Conservation (phyloP, 352 stramenopile genomes). For the Phytophthora lateralis region DNA sequence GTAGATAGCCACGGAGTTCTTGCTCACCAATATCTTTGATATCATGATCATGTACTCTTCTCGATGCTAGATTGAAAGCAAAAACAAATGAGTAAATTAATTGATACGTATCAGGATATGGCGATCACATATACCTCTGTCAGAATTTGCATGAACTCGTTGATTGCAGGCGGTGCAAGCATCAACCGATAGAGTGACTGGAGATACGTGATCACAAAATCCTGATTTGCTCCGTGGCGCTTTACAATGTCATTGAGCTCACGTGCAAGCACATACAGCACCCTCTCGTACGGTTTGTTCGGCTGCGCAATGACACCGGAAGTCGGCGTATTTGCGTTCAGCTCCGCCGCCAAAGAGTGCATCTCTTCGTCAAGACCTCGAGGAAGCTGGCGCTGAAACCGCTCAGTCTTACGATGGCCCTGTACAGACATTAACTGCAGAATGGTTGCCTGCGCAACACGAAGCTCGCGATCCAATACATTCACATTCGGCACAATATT, state of each 20-base stretch:
- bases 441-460: constrained; percentile 66
- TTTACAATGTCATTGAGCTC: constrained; percentile 75
- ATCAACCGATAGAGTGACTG: constrained; percentile 77
- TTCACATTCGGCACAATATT: constrained; percentile 44
- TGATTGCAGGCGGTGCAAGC: constrained; percentile 65
- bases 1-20: constrained; percentile 64
- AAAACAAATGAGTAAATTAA: constrained; percentile 8
- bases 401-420: constrained; percentile 67
- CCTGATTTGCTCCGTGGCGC: constrained; percentile 61
- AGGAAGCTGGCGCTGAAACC: constrained; percentile 65
- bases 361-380: constrained; percentile 76
- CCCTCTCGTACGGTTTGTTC: constrained; percentile 83
- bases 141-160: constrained; percentile 77
- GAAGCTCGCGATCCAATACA: constrained; percentile 72
- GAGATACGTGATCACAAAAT: constrained; percentile 77
- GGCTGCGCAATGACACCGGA: constrained; percentile 72
- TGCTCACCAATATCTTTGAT: constrained; percentile 60
- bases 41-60: constrained; percentile 79
- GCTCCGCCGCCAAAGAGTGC: constrained; percentile 71
- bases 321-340: constrained; percentile 82
- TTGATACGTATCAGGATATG: not conserved
- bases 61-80: constrained; percentile 47
- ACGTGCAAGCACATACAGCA: constrained; percentile 60
- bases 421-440: constrained; percentile 62
- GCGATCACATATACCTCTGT: constrained; percentile 51